phyloP scores from a whole-genome alignment of 768 basidiomycete species.

The Trametes punicea region DNA sequence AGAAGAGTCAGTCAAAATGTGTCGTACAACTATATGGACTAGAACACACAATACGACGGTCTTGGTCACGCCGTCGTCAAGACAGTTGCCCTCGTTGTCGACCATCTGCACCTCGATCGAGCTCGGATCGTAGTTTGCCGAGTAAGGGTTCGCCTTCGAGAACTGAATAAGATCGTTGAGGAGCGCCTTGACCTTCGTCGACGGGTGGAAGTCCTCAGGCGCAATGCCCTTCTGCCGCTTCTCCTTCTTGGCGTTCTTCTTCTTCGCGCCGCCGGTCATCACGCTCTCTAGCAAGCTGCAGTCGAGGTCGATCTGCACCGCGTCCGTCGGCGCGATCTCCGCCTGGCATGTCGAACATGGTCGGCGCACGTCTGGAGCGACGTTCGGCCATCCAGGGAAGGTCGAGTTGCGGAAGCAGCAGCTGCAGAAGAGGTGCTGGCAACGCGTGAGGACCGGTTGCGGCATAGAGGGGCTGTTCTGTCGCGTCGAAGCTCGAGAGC shows the following conservation, averaged over 20 bases:
- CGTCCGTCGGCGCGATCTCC: constrained; percentile 65
- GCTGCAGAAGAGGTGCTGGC: constrained; percentile 91
- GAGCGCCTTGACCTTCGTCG: constrained; percentile 87
- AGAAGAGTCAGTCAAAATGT: neutral
- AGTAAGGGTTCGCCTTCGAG: constrained; percentile 83
- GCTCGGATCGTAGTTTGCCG: constrained; percentile 78
- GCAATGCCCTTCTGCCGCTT: constrained; percentile 54
- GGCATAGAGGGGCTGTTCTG: constrained; percentile 65
- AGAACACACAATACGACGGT: constrained; percentile 90
- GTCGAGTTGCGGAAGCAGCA: constrained; percentile 81
- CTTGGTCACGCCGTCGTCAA: constrained; percentile 75
- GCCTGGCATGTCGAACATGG: constrained; percentile 79
- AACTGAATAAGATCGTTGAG: constrained; percentile 76
- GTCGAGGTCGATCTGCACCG: constrained; percentile 76
- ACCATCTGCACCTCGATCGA: constrained; percentile 74
- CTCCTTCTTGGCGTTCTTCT: constrained; percentile 69
- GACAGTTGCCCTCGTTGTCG: constrained; percentile 65
- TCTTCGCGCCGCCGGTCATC: constrained; percentile 41
- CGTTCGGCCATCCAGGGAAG: constrained; percentile 77
- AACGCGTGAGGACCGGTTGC: constrained; percentile 79
- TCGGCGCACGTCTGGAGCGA: constrained; percentile 50
- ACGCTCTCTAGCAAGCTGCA: constrained; percentile 35
- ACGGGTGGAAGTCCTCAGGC: constrained; percentile 62
- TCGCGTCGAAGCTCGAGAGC: constrained; percentile 68
- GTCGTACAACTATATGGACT: constrained; percentile 14